Conservation (phyloP, 257 asterid genomes). For the Solanum arcanum region DNA sequence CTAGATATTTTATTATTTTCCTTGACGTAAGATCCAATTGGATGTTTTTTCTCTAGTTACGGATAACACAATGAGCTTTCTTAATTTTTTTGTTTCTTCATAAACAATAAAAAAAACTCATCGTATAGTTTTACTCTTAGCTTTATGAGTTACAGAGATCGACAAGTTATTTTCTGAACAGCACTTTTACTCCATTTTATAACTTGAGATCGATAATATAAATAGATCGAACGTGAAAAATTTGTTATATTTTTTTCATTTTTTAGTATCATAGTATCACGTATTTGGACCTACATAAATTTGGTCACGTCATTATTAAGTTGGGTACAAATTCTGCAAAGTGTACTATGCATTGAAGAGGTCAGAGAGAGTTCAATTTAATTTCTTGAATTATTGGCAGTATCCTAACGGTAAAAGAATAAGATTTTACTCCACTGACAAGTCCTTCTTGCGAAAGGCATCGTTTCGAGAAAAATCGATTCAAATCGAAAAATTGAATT, state of each 20-base stretch:
- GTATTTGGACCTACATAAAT: not conserved
- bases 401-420: not conserved
- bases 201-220: not conserved
- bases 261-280: not conserved
- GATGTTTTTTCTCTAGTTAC: not conserved
- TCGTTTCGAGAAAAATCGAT: no score
- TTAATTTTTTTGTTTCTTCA: no score
- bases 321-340: not conserved
- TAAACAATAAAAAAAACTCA: no score
- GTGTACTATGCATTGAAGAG: not conserved
- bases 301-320: not conserved
- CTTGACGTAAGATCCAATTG: not conserved
- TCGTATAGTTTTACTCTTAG: no score
- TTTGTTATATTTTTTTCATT: no score
- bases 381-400: not conserved
- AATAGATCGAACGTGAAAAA: not conserved
- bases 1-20: not conserved
- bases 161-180: no score
- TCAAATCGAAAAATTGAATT: fast-evolving
- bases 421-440: not conserved
- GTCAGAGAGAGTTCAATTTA: not conserved
- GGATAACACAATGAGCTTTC: not conserved
- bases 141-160: not conserved
- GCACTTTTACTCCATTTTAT: fast-evolving
- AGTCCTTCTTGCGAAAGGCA: not conserved